Percentiles rank a stretch among this genome's conserved stretches.
Evolutionary conservation across 768 basidiomycete genomes (phyloP).

Genomic region (Psilocybe cyanescens): DNA sequence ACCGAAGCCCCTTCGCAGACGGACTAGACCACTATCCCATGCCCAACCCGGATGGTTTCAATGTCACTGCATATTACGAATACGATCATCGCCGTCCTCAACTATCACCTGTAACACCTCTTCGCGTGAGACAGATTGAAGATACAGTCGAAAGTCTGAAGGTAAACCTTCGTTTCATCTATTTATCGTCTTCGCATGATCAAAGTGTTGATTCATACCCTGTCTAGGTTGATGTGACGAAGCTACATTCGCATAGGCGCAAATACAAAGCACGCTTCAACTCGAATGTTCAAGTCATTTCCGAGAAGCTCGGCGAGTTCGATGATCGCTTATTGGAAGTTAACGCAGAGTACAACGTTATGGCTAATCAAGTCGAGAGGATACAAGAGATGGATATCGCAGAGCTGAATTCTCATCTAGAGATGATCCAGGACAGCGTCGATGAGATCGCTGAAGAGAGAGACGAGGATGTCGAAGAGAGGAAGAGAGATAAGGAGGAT

Average conservation of each 20-base stretch:
- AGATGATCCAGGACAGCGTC: constrained; percentile 32
- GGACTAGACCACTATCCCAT: background rate
- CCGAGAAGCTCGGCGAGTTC: constrained; percentile 41
- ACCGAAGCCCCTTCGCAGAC: background rate
- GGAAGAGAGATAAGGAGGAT: constrained; percentile 18
- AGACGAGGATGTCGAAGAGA: background rate
- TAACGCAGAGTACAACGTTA: constrained; percentile 35
- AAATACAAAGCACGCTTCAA: constrained; percentile 48
- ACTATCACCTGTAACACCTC: background rate
- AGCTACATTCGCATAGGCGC: constrained; percentile 41
- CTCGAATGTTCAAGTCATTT: constrained; percentile 39
- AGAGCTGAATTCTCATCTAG: constrained; percentile 27
- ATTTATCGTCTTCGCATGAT: background rate
- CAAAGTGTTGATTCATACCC: constrained; percentile 3
- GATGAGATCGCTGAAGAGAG: constrained; percentile 10
- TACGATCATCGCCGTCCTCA: too few relatives aligned
- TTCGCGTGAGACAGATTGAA: background rate
- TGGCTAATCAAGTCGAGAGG: constrained; percentile 41
- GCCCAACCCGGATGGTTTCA: too few relatives aligned
- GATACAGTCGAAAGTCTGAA: constrained; percentile 4
- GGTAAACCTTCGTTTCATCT: background rate
- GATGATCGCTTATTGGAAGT: constrained; percentile 44
- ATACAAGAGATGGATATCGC: constrained; percentile 29
- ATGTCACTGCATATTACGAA: too few relatives aligned
- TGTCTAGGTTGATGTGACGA: constrained; percentile 37